Evolutionary conservation across 2,329 filamentous ascomycete genomes (phyloP), one percentile per base, ranked within the genome.

Genomic region (Trichoderma sp.): DNA sequence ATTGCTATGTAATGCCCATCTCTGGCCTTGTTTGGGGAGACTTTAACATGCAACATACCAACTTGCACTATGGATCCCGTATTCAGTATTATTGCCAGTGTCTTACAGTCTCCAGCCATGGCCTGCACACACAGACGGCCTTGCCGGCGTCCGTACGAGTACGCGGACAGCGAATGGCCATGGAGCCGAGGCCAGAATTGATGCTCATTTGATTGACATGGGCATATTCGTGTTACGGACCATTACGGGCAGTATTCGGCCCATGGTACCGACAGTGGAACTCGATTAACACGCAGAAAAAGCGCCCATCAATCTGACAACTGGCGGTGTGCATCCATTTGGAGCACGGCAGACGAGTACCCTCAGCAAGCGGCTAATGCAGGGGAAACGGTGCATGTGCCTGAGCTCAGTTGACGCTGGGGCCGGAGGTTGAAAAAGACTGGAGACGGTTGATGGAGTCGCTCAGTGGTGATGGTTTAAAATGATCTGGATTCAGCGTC

Each of bases 311-410:
- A 39, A 43, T 43, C 34, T 57, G 34, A 58, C 34, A 65, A 70
- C 39, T 70, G 61, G 68, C 68, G 68, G 68, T 70, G 68, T 64
- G 50, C 26, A 20, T 13, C 64, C 50, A 23, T 34, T 28, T 26
- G 30, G 11, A 66, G 63, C 50, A 58, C 64, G 64, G 53, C 30
- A 68, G 47, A 39, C 36, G 39, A 43, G 39, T 17, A 7, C 36
- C 58, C 55, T 57, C 59, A 12, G 59, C 23, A 6, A 70, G 61
- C 39, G 53, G 59, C 68, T 71, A 66, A 71, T 71, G 68, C 68
- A 71, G 68, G 68, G 68, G 68, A 66, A 30, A 32, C 30, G 39
- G 58, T 36, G 57, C 67, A 26, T 70, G 58, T 36, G 57, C 67
- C 34, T 70, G 65, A 34, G 15, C 32, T 26, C 30, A 32, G 32